Percentiles rank a stretch among this genome's conserved stretches.
Conservation (phyloP, 352 stramenopile species). For the Globisporangium cystogenes region DNA sequence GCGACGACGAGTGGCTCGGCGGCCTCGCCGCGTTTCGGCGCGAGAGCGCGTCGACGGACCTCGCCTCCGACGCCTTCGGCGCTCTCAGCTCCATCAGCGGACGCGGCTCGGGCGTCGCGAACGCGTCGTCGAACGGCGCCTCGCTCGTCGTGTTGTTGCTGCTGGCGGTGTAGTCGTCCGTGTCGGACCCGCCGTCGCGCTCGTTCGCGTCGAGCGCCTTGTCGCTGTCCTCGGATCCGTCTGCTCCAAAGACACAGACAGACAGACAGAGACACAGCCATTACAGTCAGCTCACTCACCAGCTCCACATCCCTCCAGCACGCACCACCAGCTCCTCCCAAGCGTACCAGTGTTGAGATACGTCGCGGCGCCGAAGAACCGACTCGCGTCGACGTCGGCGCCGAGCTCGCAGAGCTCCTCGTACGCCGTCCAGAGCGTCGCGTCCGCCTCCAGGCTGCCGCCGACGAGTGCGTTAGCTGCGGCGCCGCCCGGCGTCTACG, state of each 20-base stretch:
- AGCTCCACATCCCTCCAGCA: background rate
- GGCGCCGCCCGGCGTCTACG: too few species aligned
- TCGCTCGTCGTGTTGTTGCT: conserved; percentile 17
- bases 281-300: background rate
- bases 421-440: conserved; percentile 91
- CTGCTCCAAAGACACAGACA: background rate
- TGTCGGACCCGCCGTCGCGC: conserved; percentile 7
- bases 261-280: too few species aligned
- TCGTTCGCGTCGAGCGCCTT: conserved; percentile 14
- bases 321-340: background rate
- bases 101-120: conserved; percentile 25
- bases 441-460: conserved; percentile 85
- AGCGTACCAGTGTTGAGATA: conserved; percentile 29
- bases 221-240: conserved; percentile 10
- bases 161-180: conserved; percentile 19
- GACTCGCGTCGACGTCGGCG: conserved; percentile 48
- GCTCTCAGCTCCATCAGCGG: conserved; percentile 19
- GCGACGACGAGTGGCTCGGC: conserved; percentile 16
- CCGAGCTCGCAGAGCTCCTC: conserved; percentile 93
- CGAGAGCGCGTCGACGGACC: background rate
- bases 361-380: conserved; percentile 55
- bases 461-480: background rate
- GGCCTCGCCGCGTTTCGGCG: conserved; percentile 3
- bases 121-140: conserved; percentile 18
- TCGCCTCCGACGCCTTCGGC: conserved; percentile 3